A percentile compares a stretch with the other conserved stretches of the same genome.
Evolutionary conservation across 2,329 filamentous ascomycete species (phyloP).

Genomic region (Trichophyton mentagrophytes): DNA sequence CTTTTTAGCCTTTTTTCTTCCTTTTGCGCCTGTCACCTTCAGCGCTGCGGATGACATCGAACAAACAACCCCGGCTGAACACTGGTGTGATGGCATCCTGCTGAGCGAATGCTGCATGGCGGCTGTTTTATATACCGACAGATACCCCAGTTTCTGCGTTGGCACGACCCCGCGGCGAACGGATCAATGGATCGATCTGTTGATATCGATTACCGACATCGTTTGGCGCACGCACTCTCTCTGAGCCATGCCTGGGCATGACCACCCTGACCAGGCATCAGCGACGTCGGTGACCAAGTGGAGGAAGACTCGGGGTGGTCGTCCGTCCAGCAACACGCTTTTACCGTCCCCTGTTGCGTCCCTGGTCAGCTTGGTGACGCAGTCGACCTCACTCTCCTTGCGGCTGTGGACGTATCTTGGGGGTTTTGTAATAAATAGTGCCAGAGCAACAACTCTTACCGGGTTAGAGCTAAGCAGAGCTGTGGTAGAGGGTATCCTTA

Average conservation of each 20-base stretch:
- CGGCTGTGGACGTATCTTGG: conserved; percentile 34
- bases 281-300: not conserved
- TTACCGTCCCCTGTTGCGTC: conserved; percentile 34
- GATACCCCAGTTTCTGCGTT: not conserved
- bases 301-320: not conserved
- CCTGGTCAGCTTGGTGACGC: conserved; percentile 31
- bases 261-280: not conserved
- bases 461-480: conserved; percentile 34
- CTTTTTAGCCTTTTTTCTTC: too few relatives aligned
- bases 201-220: not conserved
- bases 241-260: not conserved
- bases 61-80: not conserved
- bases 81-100: too few relatives aligned
- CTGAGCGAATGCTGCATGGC: not conserved
- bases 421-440: conserved; percentile 32
- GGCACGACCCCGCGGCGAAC: not conserved
- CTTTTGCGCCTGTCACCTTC: not conserved
- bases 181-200: not conserved
- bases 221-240: not conserved
- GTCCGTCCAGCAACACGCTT: conserved; percentile 20
- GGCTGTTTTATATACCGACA: not conserved
- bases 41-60: not conserved
- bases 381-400: conserved; percentile 34
- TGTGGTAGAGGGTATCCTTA: conserved; percentile 33
- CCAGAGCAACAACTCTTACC: conserved; percentile 33